Base-by-base conservation (phyloP, 2,329 filamentous ascomycete genomes). In the Teratosphaeria gauchensis region DNA sequence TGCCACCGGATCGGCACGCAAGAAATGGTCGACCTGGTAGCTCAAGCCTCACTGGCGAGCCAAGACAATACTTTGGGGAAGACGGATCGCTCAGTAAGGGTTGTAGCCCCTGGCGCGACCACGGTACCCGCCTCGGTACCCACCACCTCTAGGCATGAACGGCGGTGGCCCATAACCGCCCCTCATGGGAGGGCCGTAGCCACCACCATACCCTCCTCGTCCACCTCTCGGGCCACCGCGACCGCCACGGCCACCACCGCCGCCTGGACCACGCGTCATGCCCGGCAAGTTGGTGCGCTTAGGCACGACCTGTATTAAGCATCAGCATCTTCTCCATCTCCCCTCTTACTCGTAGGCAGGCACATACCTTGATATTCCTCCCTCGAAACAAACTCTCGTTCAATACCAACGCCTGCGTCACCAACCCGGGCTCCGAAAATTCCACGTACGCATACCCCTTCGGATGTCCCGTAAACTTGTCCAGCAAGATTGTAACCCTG, bases 371-470 rank as follows among this genome's bases (percentile, higher is more conserved):
- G 73, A 99, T 84, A 74, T 94, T 95, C 69, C 94, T 85, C 63
- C 90, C 92, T 69, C 94, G 91, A 78, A 99, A 96, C 59, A 95
- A 82, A 74, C 91, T 96, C 77, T 99, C 94, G 74, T 99, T 97
- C 59, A 99, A 80, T 48, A 97, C 91, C 61, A 99, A 82, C 30
- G 94, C 94, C 74, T 95, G 90, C 54, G 90, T 90, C 63, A 99
- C 92, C 62, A 96, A 81, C 75, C 85, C 92, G 54, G 94, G 91
- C 77, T 97, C 94, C 61, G 90, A 88, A 73, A 99, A 99, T 77
- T 99, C 94, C 69, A 99, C 94, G 77, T 99, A 99, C 71, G 94
- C 94, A 78, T 99, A 99, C 65, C 94, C 94, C 81, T 99, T 99
- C n/a, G 94, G 94, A 80, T 97, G 92, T 64, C 94, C 94, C 11